These are phyloP conservation scores for Cruciata laevipes DNA, from an alignment of 257 asterid genomes.

Conservation along the genomic window DNA sequence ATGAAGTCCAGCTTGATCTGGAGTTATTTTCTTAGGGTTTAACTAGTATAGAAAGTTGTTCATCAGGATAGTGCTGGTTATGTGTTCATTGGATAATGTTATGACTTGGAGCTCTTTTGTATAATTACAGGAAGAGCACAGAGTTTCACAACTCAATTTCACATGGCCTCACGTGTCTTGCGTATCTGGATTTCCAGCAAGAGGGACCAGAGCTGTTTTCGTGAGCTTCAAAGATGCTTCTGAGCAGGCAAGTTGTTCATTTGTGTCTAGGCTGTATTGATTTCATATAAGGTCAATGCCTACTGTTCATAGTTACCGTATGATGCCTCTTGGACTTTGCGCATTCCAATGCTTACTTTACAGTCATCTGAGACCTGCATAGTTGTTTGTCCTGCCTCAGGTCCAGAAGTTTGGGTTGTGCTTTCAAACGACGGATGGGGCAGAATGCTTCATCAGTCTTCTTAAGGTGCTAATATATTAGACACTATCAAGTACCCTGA, in stretches of 20 bases:
- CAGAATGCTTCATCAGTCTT: conserved; percentile 49
- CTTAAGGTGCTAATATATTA: conserved; percentile 47
- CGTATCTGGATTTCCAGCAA: conserved; percentile 59
- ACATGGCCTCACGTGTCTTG: conserved; percentile 90
- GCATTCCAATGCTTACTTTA: not conserved
- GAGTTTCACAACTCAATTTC: conserved; percentile 54
- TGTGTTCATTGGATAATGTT: not conserved
- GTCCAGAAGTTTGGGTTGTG: conserved; percentile 62
- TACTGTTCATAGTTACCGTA: not conserved
- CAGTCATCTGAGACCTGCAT: conserved; percentile 4
- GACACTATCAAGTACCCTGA: not conserved
- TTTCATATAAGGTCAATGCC: not conserved
- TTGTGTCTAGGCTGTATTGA: not conserved
- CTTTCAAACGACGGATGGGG: conserved; percentile 41
- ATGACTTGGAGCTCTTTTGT: conserved; percentile 10
- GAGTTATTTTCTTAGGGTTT: not conserved
- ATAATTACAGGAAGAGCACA: conserved; percentile 77
- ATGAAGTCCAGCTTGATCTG: too few species aligned
- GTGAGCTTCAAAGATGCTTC: conserved; percentile 57
- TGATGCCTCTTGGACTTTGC: not conserved
- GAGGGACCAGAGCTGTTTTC: conserved; percentile 67
- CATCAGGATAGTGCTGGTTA: not conserved
- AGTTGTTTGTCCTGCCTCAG: conserved; percentile 34
- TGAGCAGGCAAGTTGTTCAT: conserved; percentile 56
- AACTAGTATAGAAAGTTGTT: not conserved